phyloP scores from a whole-genome alignment of 148 eudicot species.

The Nyssa sinensis region DNA sequence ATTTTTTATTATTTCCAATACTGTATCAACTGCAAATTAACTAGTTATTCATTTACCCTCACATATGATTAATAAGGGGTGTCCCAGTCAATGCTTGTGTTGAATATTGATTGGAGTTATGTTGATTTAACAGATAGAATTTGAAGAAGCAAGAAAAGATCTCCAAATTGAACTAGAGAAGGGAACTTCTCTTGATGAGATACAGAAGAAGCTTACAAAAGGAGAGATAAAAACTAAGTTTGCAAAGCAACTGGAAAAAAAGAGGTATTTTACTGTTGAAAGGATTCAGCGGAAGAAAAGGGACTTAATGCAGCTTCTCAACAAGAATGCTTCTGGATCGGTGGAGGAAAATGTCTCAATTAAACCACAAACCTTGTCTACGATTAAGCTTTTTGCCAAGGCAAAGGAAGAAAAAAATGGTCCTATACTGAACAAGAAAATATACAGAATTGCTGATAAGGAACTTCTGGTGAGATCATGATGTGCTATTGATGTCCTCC shows the following conservation, averaged over 20 bases:
- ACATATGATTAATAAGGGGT: background rate
- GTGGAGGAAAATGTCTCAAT: conserved; percentile 23
- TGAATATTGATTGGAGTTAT: conserved; percentile 3
- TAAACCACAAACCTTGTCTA: conserved; percentile 54
- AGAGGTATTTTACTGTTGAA: conserved; percentile 30
- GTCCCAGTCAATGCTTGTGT: background rate
- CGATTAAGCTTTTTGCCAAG: conserved; percentile 54
- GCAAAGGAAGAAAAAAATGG: conserved; percentile 49
- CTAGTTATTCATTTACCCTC: background rate
- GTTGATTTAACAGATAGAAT: conserved; percentile 56
- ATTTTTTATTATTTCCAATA: background rate
- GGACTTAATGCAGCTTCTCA: conserved; percentile 60
- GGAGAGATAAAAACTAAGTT: conserved; percentile 73
- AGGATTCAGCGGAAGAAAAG: conserved; percentile 86
- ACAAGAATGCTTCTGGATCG: conserved; percentile 41
- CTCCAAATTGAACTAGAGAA: conserved; percentile 73
- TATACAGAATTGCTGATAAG: conserved; percentile 57
- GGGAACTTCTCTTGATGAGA: conserved; percentile 64
- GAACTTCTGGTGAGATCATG: conserved; percentile 77
- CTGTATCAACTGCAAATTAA: background rate
- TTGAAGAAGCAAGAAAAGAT: conserved; percentile 92
- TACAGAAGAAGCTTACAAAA: conserved; percentile 64
- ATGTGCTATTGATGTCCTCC: background rate
- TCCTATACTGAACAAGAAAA: conserved; percentile 46
- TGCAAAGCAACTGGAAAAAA: conserved; percentile 54